Evolutionary conservation across 495 filamentous ascomycete species (phyloP), one percentile per base, ranked within the genome.

Genomic region (Rostrohypoxylon terebratum): DNA sequence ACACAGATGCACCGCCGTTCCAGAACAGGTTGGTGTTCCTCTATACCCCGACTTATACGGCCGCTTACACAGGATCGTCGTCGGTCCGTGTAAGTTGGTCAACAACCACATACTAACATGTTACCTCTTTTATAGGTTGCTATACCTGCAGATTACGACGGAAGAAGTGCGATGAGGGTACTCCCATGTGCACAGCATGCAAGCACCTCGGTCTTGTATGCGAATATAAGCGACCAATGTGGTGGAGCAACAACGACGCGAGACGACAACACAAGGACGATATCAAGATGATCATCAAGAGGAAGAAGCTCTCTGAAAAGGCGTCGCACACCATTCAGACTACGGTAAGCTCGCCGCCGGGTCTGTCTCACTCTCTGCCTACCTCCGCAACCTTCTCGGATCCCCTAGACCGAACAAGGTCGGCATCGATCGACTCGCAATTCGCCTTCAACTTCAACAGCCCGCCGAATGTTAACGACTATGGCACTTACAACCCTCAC

Each of bases 131-230:
- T 66, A 33, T 80, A 98, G 96, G 96, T 55, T 99, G 96, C 87
- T 99, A 95, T 81, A 98, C 95, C 61, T 99, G 96, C 85, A 91
- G 96, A 75, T 81, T 99, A 69, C 90, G 96, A 77, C 82, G 96
- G 75, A 98, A 99, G 88, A 99, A 99, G 88, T 98, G 96, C 83
- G 95, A 99, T 78, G 96, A 99, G 81, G 91, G 90, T 60, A 92
- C 92, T 74, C 92, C 93, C 40, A 84, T 89, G 69, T 99, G 96
- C 84, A 88, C 88, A 57, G 93, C 95, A 55, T 99, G 96, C 87
- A 91, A 88, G 77, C 92, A 97, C 75, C 89, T 99, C 45, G 89
- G 90, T 9, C 86, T 99, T 21, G 83, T 83, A 66, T 99, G 96
- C 81, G 93, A 99, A 84, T 99, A 98, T 82, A 97, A 97, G 87